These are phyloP conservation scores for Solanum hybrid DNA, from an alignment of 305 asterid genomes.

Conservation along the genomic window DNA sequence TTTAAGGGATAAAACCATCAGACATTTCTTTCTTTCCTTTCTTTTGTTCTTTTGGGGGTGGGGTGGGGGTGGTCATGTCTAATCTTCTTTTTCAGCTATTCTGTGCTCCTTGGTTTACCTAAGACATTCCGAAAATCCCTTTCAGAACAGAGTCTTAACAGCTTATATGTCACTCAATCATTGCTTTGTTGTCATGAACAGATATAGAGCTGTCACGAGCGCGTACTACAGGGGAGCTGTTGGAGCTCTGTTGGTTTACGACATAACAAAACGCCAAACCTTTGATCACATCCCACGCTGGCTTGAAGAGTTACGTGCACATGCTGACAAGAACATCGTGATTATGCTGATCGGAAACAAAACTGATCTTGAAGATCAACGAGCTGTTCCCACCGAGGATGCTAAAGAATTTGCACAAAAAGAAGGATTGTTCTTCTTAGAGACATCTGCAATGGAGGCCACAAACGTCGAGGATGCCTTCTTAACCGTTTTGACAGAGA, in stretches of 20 bases:
- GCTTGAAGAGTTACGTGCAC: conserved; percentile 71
- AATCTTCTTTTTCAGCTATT: neutral
- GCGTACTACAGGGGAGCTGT: conserved; percentile 83
- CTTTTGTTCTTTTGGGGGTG: neutral
- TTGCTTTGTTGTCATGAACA: conserved; percentile 15
- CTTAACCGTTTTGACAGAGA: conserved; percentile 50
- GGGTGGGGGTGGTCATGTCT: neutral
- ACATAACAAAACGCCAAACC: conserved; percentile 62
- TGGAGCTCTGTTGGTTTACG: conserved; percentile 77
- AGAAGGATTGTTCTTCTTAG: conserved; percentile 13
- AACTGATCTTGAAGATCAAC: conserved; percentile 61
- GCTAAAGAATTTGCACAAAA: conserved; percentile 20
- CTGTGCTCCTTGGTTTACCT: neutral
- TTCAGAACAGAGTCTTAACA: neutral
- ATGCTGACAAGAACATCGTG: conserved; percentile 81
- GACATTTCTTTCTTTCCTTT: neutral
- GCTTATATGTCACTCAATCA: neutral
- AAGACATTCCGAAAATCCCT: neutral
- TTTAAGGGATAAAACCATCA: neutral
- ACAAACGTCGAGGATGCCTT: conserved; percentile 69
- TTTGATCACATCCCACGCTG: conserved; percentile 89
- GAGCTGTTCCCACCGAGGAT: conserved; percentile 49
- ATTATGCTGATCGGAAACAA: conserved; percentile 69
- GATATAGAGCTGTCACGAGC: conserved; percentile 82
- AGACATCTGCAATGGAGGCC: conserved; percentile 55